Evolutionary conservation across 2,329 filamentous ascomycete species (phyloP).

Genomic region (Chaetomiaceae sp.): DNA sequence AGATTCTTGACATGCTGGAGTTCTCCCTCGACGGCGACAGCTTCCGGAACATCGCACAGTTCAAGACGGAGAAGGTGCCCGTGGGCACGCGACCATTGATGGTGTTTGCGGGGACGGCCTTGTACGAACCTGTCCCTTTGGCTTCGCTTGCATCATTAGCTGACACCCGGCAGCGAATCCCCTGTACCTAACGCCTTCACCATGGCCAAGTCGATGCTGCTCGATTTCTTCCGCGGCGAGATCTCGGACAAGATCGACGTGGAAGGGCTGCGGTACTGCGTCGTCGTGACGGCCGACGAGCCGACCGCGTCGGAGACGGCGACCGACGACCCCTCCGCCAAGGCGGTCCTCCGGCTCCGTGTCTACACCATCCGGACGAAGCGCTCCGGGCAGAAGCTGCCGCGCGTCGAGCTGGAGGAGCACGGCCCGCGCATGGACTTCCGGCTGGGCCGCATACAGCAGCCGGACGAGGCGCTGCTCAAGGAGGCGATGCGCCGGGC

Average conservation of each 20-base stretch:
- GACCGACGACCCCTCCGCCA: slow-evolving; percentile 28
- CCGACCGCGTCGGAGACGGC: slow-evolving; percentile 27
- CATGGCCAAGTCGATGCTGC: slow-evolving; percentile 76
- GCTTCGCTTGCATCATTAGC: not conserved
- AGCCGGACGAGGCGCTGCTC: slow-evolving; percentile 70
- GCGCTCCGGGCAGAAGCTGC: slow-evolving; percentile 78
- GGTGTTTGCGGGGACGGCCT: slow-evolving; percentile 81
- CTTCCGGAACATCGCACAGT: slow-evolving; percentile 64
- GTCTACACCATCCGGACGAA: slow-evolving; percentile 83
- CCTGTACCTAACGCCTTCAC: slow-evolving; percentile 74
- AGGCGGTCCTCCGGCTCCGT: slow-evolving; percentile 60
- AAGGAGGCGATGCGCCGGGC: slow-evolving; percentile 89
- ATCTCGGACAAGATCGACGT: slow-evolving; percentile 78
- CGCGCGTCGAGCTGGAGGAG: slow-evolving; percentile 88
- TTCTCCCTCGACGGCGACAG: slow-evolving; percentile 70
- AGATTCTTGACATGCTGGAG: slow-evolving; percentile 93
- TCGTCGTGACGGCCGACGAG: slow-evolving; percentile 74
- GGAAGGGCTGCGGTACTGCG: slow-evolving; percentile 85
- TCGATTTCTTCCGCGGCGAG: slow-evolving; percentile 87
- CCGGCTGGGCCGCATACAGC: slow-evolving; percentile 70
- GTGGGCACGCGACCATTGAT: slow-evolving; percentile 85
- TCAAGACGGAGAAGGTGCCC: slow-evolving; percentile 69
- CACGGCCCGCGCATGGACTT: slow-evolving; percentile 94
- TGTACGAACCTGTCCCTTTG: no score
- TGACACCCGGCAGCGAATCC: slow-evolving; percentile 54